Evolutionary conservation across 2,329 filamentous ascomycete species (phyloP).

Genomic region (Fusarium sp.): DNA sequence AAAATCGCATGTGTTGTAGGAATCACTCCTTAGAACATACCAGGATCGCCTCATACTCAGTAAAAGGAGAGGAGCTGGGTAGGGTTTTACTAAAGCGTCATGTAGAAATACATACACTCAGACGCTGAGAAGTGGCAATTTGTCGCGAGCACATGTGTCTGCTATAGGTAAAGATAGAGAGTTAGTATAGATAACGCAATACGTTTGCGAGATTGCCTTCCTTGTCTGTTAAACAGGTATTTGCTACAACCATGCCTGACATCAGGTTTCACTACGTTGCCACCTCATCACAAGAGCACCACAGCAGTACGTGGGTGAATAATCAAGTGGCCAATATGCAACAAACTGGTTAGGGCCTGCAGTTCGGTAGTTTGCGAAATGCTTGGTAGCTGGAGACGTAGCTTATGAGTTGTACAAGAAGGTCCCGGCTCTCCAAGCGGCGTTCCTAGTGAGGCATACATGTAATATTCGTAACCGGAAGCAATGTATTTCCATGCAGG

Average conservation of each 20-base stretch:
- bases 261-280: neutral
- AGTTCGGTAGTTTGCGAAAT: slow-evolving; percentile 9
- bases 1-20: too few species aligned
- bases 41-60: too few species aligned
- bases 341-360: neutral
- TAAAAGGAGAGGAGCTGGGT: too few species aligned
- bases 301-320: neutral
- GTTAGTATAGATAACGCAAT: too few species aligned
- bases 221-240: neutral
- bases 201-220: too few species aligned
- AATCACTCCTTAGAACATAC: too few species aligned
- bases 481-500: neutral
- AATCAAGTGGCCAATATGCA: too few species aligned
- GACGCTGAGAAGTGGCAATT: too few species aligned
- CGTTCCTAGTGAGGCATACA: neutral
- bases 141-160: too few species aligned
- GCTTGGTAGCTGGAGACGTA: slow-evolving; percentile 42
- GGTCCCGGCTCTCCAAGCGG: slow-evolving; percentile 5
- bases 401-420: slow-evolving; percentile 28
- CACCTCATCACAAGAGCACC: neutral
- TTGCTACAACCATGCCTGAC: neutral
- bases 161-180: too few species aligned
- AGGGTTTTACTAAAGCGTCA: too few species aligned
- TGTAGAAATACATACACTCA: too few species aligned
- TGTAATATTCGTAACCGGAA: neutral